These are phyloP conservation scores for Loxodes magnus DNA, from an alignment of 73 alveolate genomes.

Conservation along the genomic window DNA sequence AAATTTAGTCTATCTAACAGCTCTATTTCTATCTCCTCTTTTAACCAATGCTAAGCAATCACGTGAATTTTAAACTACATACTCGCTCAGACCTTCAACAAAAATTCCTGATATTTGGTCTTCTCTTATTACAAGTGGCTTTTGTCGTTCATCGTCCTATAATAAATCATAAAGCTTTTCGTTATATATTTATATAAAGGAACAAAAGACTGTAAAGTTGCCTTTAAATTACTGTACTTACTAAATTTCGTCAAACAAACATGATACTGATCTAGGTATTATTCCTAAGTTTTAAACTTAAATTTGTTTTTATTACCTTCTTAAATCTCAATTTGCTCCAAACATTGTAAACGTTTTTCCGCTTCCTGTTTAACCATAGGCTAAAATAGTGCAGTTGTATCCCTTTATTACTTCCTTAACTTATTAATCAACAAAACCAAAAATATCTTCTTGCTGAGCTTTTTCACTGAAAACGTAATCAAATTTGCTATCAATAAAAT, in stretches of 20 bases:
- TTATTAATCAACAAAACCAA: slow-evolving; percentile 18
- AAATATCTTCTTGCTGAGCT: slow-evolving; percentile 22
- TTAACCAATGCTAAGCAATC: slow-evolving; percentile 56
- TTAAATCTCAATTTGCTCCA: slow-evolving; percentile 27
- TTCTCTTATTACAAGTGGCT: slow-evolving; percentile 54
- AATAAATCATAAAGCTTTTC: slow-evolving; percentile 52
- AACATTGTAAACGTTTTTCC: slow-evolving; percentile 53
- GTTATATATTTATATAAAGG: slow-evolving; percentile 66
- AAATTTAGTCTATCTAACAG: slow-evolving; percentile 46
- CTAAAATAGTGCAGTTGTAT: slow-evolving; percentile 32
- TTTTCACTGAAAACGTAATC: slow-evolving; percentile 20
- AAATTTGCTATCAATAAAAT: slow-evolving; percentile 19
- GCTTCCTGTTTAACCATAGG: slow-evolving; percentile 57
- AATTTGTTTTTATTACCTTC: neutral
- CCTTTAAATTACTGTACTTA: neutral
- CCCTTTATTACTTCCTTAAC: slow-evolving; percentile 28
- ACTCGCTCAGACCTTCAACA: slow-evolving; percentile 61
- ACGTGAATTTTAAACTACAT: slow-evolving; percentile 29
- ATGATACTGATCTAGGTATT: slow-evolving; percentile 33
- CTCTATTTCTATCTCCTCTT: slow-evolving; percentile 58
- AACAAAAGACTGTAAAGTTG: slow-evolving; percentile 29
- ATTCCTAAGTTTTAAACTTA: slow-evolving; percentile 21
- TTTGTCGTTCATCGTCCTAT: slow-evolving; percentile 37
- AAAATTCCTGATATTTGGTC: slow-evolving; percentile 44
- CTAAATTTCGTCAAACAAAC: slow-evolving; percentile 12